Base-by-base conservation (phyloP, 352 stramenopile genomes). In the Thraustochytrium striatum region DNA sequence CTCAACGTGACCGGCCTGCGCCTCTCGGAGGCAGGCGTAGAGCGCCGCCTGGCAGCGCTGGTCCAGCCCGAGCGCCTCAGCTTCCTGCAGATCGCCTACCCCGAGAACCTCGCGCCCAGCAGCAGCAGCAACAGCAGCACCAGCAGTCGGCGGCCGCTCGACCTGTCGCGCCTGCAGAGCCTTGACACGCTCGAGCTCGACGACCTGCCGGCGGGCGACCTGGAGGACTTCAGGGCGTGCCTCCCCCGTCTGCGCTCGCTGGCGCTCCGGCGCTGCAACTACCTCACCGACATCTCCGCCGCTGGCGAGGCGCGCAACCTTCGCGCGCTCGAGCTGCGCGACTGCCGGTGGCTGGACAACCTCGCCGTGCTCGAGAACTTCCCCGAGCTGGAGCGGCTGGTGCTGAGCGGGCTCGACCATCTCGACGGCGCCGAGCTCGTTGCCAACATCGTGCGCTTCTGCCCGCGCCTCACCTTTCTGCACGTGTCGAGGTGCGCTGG, bases 341-440 rank as follows among this genome's bases (percentile, higher is more conserved):
- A 70, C 28, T 70, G 59, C 41, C 43, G 59, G 11, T 28, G 47
- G 2, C 3, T 70, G 19, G 30, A 50, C 5, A 5, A 32, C 59
- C 5, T 47, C 33, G 41, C 21, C 41, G 28, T 3, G 3, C 8
- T 70, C 33, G 43, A 8, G 21, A 50, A 52, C 25, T 36, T 70
- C 30, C 2, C 59, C 5, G 13, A 13, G 3, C 41, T 70, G 3
- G 13, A 52, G 21, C 13, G 3, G 3, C 59, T 70, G 19, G 33
- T 33, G 2, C 59, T 70, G 8, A 70, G 59, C 59, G 59, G 59
- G 0, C 59, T 70, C 9, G 38, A 52, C 38, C 59, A n/a, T n/a
- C n/a, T n/a, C n/a, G n/a, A n/a, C n/a, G n/a, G n/a, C n/a, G n/a
- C n/a, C n/a, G n/a, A n/a, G n/a, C n/a, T n/a, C n/a, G n/a, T n/a